Evolutionary conservation across 1,139 yeast species (phyloP).

Genomic region (Suhomyces chickasaworum): DNA sequence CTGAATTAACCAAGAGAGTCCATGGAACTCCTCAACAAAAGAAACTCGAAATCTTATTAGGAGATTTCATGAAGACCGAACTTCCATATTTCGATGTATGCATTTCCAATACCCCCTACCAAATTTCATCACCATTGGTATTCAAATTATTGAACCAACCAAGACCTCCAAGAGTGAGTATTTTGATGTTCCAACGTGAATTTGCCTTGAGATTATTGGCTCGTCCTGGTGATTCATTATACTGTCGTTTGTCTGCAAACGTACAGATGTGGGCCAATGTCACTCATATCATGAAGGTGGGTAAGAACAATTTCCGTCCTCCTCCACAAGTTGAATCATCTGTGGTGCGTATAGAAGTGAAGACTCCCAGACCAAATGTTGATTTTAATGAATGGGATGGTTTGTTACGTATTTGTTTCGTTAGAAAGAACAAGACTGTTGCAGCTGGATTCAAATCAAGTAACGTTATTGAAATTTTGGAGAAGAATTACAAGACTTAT

Average conservation of each 20-base stretch:
- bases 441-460: constrained; percentile 89
- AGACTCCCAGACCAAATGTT: constrained; percentile 86
- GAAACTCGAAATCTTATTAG: constrained; percentile 85
- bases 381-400: constrained; percentile 99
- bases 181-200: constrained; percentile 97
- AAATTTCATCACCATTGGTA: constrained; percentile 93
- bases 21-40: constrained; percentile 94
- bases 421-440: constrained; percentile 88
- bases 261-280: constrained; percentile 99
- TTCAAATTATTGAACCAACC: constrained; percentile 90
- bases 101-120: constrained; percentile 96
- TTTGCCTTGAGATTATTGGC: constrained; percentile 92
- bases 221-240: constrained; percentile 90
- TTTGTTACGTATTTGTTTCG: constrained; percentile 82
- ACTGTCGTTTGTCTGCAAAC: constrained; percentile 91
- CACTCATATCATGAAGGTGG: constrained; percentile 97
- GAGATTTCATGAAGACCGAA: constrained; percentile 95
- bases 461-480: constrained; percentile 81
- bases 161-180: constrained; percentile 91
- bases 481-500: constrained; percentile 82
- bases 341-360: constrained; percentile 90
- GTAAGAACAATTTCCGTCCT: constrained; percentile 93
- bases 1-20: constrained; percentile 94
- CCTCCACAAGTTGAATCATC: constrained; percentile 99
- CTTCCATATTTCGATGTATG: constrained; percentile 94